Base-by-base conservation (phyloP, 2,329 filamentous ascomycete genomes). In the Penicillium sp. region DNA sequence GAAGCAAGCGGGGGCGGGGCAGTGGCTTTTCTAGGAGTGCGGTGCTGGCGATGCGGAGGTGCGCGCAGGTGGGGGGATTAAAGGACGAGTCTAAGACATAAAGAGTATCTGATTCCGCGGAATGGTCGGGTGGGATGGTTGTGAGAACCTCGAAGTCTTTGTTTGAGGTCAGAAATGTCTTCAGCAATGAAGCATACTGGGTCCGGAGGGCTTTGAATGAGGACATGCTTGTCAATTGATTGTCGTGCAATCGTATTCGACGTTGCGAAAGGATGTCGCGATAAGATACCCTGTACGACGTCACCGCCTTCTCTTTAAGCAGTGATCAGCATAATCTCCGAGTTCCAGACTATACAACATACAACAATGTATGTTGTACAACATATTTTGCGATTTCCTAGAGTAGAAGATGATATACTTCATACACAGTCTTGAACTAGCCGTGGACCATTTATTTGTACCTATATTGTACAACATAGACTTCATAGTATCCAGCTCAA, bases 41-140 rank as follows among this genome's bases (percentile, higher is more conserved):
- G 14, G 80, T 79, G 29, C 74, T 76, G 5, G 79, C 81, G 32
- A 87, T 79, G 19, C 74, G 73, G 16, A 81, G 72, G 64, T 87
- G 84, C 9, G 84, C 84, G 48, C 76, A 73, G 3, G 82, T 84
- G 1, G 84, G 84, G 10, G 84, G 84, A 58, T 87, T 87, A 78
- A 86, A 87, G 23, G 83, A 85, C 0, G 84, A 86, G 66, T 87
- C 84, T 42, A 87, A 76, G 51, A 87, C 83, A 69, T 84, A 84
- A 48, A 87, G 78, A n/a, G 67, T 62, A n/a, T 63, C 61, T 32
- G 69, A 53, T 41, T 54, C 49, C 9, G 63, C 47, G 43, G 56
- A 38, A 46, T 46, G 42, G 45, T 59, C 49, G 27, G 54, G 41
- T 26, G 56, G 43, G 14, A 61, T 51, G 18, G 48, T 62, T 16